Evolutionary conservation across 306 rosid species (phyloP), one percentile per base, ranked within the genome.

Genomic region (Gastrolobium villosum): DNA sequence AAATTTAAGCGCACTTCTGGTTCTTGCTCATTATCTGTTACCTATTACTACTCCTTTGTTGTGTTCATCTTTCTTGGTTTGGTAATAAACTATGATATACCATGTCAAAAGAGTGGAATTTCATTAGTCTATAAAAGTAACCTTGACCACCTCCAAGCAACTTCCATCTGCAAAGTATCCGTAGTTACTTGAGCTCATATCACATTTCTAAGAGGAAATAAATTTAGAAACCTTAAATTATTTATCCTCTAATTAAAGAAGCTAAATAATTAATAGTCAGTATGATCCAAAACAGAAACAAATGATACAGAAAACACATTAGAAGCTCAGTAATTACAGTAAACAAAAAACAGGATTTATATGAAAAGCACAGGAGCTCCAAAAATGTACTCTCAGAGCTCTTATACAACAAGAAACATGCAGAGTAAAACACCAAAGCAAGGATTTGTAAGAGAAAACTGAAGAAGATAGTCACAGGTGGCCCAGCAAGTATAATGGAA

Each of bases 281-380:
- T 30, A 63, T 43, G 26, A 32, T 68, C 65, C 81, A 20, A 3
- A 32, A 30, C 10, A 32, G 20, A 57, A 76, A 49, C 52, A 52
- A 35, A 28, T 6, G 69, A 63, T 6, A 13, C 35, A 64, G 56
- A 74, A 50, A 79, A 64, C 81, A 74, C 13, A 54, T 41, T 35
- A 34, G 59, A 82, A 65, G 78, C 44, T 57, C 39, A 66, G 73
- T 52, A 81, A 64, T 69, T 74, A 81, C 67, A 62, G 3, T 45
- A 57, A 80, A 52, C 59, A 37, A 36, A 82, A 81, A 68, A 52
- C 90, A 82, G 43, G 60, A 80, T 43, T 77, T 88, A 75, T 90
- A 89, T 83, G 44, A 78, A 75, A 89, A 82, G 84, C 83, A 86
- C 49, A 64, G 56, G 63, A 82, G 88, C 93, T 70, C 82, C 81